Conservation (phyloP, 306 rosid genomes). For the Vigna nakashimae region DNA sequence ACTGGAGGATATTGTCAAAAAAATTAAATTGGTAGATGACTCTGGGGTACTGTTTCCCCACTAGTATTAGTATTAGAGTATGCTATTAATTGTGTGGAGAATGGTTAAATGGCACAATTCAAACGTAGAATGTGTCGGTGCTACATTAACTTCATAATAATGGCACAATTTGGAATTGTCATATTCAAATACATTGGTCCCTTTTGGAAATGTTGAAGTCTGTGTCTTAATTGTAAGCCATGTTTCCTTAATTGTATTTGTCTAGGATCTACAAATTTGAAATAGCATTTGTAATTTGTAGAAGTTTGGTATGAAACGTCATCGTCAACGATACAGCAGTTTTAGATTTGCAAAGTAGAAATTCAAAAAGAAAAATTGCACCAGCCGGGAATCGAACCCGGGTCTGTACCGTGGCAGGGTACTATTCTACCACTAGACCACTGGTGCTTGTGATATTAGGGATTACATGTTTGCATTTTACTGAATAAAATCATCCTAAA, state of each 20-base stretch:
- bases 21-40: not conserved
- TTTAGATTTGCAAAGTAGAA: no score
- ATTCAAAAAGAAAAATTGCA: slow-evolving; percentile 22
- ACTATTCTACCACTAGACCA: slow-evolving; percentile 99
- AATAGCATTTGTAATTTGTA: not conserved
- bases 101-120: not conserved
- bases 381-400: slow-evolving; percentile 94
- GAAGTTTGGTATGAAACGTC: not conserved
- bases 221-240: not conserved
- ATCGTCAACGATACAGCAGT: not conserved
- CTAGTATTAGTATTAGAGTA: not conserved
- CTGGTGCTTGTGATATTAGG: slow-evolving; percentile 57
- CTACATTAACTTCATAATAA: not conserved
- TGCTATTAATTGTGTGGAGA: not conserved
- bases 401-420: slow-evolving; percentile 84
- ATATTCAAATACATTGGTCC: no score
- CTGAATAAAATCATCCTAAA: no score
- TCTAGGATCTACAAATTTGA: not conserved
- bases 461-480: fast-evolving
- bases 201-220: not conserved
- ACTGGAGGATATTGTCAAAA: no score
- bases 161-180: not conserved
- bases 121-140: not conserved
- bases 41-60: not conserved
- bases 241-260: not conserved